These are phyloP conservation scores for Didymella glomerata DNA, from an alignment of 2,329 filamentous ascomycete genomes.

Conservation along the genomic window DNA sequence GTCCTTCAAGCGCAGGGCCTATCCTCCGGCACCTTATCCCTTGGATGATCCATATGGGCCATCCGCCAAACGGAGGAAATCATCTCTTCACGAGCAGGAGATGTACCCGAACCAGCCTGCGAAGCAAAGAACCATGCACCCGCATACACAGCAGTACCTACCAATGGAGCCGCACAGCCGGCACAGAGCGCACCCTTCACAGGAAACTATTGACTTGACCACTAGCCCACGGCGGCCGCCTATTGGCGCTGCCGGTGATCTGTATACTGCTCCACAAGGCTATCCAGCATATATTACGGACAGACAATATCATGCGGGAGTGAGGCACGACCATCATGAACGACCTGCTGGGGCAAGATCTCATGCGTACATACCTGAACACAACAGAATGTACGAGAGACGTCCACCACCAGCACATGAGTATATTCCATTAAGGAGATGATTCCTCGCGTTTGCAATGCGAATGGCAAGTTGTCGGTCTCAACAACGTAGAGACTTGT, in stretches of 20 bases:
- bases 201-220: constrained; percentile 38
- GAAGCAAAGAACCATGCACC: constrained; percentile 1
- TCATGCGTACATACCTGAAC: constrained; percentile 13
- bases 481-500: background rate
- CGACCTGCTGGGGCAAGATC: constrained; percentile 4
- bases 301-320: constrained; percentile 24
- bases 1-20: constrained; percentile 33
- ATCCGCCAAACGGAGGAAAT: background rate
- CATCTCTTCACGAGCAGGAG: constrained; percentile 6
- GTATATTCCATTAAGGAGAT: constrained; percentile 26
- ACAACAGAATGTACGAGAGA: constrained; percentile 15
- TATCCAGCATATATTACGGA: constrained; percentile 25
- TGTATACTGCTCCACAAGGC: constrained; percentile 15
- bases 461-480: background rate
- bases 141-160: constrained; percentile 14
- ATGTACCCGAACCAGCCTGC: background rate
- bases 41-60: constrained; percentile 9
- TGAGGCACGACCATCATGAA: constrained; percentile 33
- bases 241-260: constrained; percentile 14
- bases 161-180: constrained; percentile 23
- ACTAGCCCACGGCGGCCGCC: constrained; percentile 32
- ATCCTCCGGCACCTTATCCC: constrained; percentile 20
- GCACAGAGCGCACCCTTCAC: constrained; percentile 22
- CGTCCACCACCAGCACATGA: constrained; percentile 20
- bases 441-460: constrained; percentile 15